Conservation (phyloP, 805 yeast species). For the Limtongia smithiae region DNA sequence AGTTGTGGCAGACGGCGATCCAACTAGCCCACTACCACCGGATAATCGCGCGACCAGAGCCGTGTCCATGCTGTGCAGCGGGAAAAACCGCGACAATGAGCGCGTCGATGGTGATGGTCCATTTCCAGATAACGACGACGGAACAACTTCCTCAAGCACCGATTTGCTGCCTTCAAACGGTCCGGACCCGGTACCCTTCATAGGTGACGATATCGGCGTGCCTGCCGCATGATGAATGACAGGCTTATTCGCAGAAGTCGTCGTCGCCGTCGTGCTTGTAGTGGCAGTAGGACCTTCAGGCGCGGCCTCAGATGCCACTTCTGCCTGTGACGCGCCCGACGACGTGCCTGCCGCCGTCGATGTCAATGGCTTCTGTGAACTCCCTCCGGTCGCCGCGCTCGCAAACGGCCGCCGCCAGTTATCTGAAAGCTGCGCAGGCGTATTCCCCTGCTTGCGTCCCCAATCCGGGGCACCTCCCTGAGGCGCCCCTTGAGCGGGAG, state of each 20-base stretch:
- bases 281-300: too few relatives aligned
- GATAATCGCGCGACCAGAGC: not conserved
- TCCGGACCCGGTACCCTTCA: slow-evolving; percentile 1
- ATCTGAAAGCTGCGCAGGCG: slow-evolving; percentile 22
- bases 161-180: slow-evolving; percentile 1
- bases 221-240: too few relatives aligned
- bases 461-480: too few relatives aligned
- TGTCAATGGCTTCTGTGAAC: too few relatives aligned
- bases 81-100: slow-evolving; percentile 24
- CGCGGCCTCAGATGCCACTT: too few relatives aligned
- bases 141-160: not conserved
- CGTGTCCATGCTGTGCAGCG: slow-evolving; percentile 2
- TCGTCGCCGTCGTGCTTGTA: too few relatives aligned
- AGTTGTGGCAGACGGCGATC: too few relatives aligned
- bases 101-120: slow-evolving; percentile 9
- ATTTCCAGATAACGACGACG: not conserved
- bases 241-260: too few relatives aligned
- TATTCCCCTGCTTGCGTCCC: too few relatives aligned
- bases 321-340: too few relatives aligned
- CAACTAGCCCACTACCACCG: not conserved
- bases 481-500: not conserved
- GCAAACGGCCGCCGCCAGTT: slow-evolving; percentile 24
- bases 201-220: slow-evolving; percentile 15
- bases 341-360: not conserved
- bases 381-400: too few relatives aligned